phyloP scores from a whole-genome alignment of 2,329 filamentous ascomycete genomes.

The Diaporthe velutina region DNA sequence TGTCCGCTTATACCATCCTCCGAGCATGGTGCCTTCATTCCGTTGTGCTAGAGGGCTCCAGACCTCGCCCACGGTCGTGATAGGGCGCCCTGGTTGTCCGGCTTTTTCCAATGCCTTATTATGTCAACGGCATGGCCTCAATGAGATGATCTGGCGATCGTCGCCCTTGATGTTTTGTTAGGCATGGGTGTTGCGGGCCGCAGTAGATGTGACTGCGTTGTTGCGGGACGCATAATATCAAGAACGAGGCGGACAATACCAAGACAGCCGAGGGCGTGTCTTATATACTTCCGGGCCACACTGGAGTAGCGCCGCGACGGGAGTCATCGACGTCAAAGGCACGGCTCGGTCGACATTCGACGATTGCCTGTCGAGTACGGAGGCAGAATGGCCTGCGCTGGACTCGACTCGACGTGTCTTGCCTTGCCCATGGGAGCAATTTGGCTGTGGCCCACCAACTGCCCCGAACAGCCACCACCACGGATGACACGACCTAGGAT shows the following conservation, averaged over 20 bases:
- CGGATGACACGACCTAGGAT: background rate
- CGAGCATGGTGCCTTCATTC: background rate
- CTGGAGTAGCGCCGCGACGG: background rate
- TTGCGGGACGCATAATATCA: constrained; percentile 26
- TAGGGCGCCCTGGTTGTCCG: background rate
- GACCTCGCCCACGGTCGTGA: background rate
- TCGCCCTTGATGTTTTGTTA: background rate
- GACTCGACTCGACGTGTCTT: background rate
- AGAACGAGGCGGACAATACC: constrained; percentile 29
- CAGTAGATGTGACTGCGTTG: background rate
- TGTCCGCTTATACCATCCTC: background rate
- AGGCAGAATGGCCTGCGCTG: background rate
- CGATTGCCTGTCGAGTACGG: background rate
- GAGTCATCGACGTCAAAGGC: background rate
- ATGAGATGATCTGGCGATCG: background rate
- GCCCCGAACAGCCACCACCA: background rate
- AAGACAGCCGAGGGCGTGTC: constrained; percentile 13
- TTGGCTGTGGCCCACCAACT: background rate
- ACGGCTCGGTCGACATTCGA: background rate
- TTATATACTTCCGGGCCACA: background rate
- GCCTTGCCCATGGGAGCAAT: background rate
- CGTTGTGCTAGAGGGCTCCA: background rate
- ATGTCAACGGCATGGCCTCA: background rate
- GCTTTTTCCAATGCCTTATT: background rate
- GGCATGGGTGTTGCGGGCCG: background rate